Base-by-base conservation (phyloP, 192 early-diverging fungal genomes). In the Podila epicladia region DNA sequence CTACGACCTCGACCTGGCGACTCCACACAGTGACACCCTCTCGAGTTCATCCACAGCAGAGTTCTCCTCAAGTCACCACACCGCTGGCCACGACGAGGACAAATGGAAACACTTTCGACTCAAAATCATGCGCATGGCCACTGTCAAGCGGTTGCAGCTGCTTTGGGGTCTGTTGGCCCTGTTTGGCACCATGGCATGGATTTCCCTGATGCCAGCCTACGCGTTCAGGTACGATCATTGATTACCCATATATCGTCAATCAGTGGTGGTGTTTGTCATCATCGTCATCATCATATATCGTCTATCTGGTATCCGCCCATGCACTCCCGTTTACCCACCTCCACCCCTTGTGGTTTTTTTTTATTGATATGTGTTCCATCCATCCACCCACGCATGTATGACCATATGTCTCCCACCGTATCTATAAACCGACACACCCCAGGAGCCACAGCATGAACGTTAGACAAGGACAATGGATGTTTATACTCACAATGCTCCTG, bases 121-220 rank as follows among this genome's bases (percentile, higher is more conserved):
- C 17, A 53, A 35, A 2, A 62, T 80, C 19, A 80, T 80, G 76
- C 41, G 45, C 13, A 72, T 80, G 71, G 76, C 76, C 22, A 80
- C 76, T 5, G 76, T 80, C 29, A 70, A 80, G 48, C 70, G 76
- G 6, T 35, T 80, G 28, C 76, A 80, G 62, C 37, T 72, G 31
- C 62, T 80, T 15, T 80, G 76, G 76, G 76, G 38, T 37, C 31
- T 80, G 12, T 45, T 80, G 41, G 66, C 76, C 15, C 29, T 72
- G 41, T 68, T 80, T 53, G 76, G 76, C 1, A 60, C 71, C n/a
- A 69, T 73, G 64, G 66, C 76, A 37, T 80, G 76, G 76, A 7
- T 80, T 3, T 33, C 76, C 31, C 55, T 80, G 9, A 35, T 80
- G 66, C 76, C 76, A 38, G 76, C 76, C 13, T 69, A 64, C 64